Base-by-base conservation (phyloP, 176 grass and related monocot genomes). In the Stipa capillata region DNA sequence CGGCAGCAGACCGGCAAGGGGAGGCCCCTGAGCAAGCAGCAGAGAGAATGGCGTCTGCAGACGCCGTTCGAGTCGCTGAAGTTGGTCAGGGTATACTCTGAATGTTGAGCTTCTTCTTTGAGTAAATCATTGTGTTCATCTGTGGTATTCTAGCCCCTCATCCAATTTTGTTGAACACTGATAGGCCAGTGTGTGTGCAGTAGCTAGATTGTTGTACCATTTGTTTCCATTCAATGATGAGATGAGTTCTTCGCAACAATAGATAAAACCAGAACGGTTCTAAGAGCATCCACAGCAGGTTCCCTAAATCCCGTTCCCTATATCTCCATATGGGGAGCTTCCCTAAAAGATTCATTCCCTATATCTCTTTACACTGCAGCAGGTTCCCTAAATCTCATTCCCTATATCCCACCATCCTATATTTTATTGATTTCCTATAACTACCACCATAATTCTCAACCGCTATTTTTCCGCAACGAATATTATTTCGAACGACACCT, bases 11-110 rank as follows among this genome's bases (percentile, higher is more conserved):
- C 86, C 1, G 90, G 96, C 25, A 98, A 94, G 85, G 95, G 96
- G 66, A 93, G 96, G 61, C 90, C 90, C 0, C 72, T 99, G 59
- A 95, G 80, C 82, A 99, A 94, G 85, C 95, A 99, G 74, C 92
- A 95, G 80, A 90, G 81, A 78, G 96, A 99, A 54, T 99, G 92
- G 96, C 79, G 81, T 12, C 24, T 98, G 82, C 86, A 81, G 4
- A 95, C 88, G 7, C 81, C 79, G 6, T 94, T 98, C 6, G 58
- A 94, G 52, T 87, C 83, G 0, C 69, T 98, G 81, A 74, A 81
- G 33, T 65, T 94, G 9, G 92, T 98, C 51, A 85, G 96, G 78
- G 9, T 98, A 31, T 83, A 98, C 78, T 94, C 87, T 57, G 96
- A 94, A 74, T 95, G 83, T 82, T 98, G 78, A 94, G 47, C 24